Base-by-base conservation (phyloP, 805 yeast species). In the Helenozyma rhizophorensis region DNA sequence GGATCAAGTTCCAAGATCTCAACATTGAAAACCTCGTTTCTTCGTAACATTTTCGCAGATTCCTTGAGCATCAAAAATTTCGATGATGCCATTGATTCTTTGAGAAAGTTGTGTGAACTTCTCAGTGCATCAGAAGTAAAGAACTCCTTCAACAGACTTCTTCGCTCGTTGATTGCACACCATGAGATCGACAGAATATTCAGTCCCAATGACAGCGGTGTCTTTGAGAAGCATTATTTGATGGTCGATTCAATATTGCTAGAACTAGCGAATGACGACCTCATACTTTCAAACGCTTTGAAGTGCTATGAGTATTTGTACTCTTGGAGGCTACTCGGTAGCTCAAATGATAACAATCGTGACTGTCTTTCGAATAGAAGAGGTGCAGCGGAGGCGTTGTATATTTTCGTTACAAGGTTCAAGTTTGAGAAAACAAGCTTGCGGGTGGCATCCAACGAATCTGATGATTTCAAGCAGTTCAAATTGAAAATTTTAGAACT, bases 361-460 rank as follows among this genome's bases (percentile, higher is more conserved):
- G 19, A 5, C 7, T 17, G 7, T 17, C 5, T 17, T 17, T 5
- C 19, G 8, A 68, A 62, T 36, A 61, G 55, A 33, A 58, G 82
- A 34, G 76, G 76, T 3, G 63, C 71, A 1, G 48, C 56, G 16
- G 69, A 67, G 36, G 53, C 67, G 1, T 54, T 67, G 29, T 67
- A 65, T 38, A 41, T 43, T 32, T 66, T 64, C 36, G 55, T 66
- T 17, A 54, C 55, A 1, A 40, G 67, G 21, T 66, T 64, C 48
- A 60, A 49, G 30, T 30, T 28, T 19, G 65, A 55, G 18, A 38
- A 44, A 28, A 43, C 44, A 10, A 39, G 39, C 11, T 42, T 53
- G 21, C 36, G 49, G 13, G 11, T 35, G 4, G 36, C 36, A 31
- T 23, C 43, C 27, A 14, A 31, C 22, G 47, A 36, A 16, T 25